Evolutionary conservation across 768 basidiomycete species (phyloP), one percentile per base, ranked within the genome.

Genomic region (Udeniomyces megalosporus): DNA sequence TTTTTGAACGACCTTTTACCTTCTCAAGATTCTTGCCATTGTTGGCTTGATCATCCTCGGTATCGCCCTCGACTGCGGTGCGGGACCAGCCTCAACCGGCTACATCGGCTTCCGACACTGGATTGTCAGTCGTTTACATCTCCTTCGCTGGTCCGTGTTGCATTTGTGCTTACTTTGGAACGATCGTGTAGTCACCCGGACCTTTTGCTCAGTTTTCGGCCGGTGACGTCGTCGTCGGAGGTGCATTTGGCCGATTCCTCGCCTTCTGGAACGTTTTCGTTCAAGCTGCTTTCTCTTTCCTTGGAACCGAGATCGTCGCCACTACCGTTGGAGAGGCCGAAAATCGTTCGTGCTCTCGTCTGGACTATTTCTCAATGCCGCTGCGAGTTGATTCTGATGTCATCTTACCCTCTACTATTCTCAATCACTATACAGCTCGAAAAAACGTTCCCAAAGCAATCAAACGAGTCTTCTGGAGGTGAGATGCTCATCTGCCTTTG

Each of bases 241-340:
- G 69, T 2, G 53, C 63, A 0, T 52, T 52, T 34, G 69, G 68
- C 14, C 55, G 58, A 26, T 70, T 70, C 68, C 52, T 70, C 71
- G 71, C 74, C 74, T 44, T 77, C 77, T 44, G 76, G 80, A 60
- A 77, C 76, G 10, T 72, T 80, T 17, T 79, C 6, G 38, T 8
- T 8, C 38, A 42, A 17, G 62, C 62, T 14, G 56, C 62, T 1
- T 64, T 64, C 57, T 58, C 57, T 8, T 64, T 64, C 57, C 34
- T 64, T n/a, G 62, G 62, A 29, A 47, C 57, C 8, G 56, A 64
- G 57, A 59, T 64, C 35, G 38, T 64, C 34, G 62, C 42, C 32
- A 55, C 59, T 42, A 48, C 55, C 28, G 54, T 56, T 51, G 38
- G n/a, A n/a, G n/a, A n/a, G n/a, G n/a, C n/a, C 38, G 38, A 8